A percentile compares a stretch with the other conserved stretches of the same genome.
These are phyloP conservation scores for Yamadazyma paraphyllophila DNA, from an alignment of 805 yeast species.

Conservation along the genomic window DNA sequence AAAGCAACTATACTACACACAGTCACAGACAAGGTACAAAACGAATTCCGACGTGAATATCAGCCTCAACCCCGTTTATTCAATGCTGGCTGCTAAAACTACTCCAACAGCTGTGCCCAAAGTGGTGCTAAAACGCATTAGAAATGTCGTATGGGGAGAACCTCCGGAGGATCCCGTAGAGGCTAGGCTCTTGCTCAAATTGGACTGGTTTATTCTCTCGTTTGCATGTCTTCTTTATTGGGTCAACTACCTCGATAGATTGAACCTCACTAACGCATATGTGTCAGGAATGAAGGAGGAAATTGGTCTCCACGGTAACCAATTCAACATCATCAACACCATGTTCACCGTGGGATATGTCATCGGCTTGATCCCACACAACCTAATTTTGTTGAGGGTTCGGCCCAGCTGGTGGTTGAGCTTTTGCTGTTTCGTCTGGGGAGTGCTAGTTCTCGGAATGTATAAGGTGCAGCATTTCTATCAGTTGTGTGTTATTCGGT, in stretches of 20 bases:
- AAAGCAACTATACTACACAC: no score
- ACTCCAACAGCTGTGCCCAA: conserved; percentile 1
- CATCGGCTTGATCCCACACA: conserved; percentile 61
- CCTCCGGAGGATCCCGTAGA: conserved; percentile 30
- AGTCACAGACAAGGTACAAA: no score
- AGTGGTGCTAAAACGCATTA: not conserved
- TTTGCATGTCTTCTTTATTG: conserved; percentile 42
- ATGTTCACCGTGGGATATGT: conserved; percentile 61
- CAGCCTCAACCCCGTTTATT: not conserved
- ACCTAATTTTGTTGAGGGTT: conserved; percentile 48
- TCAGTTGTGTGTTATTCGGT: conserved; percentile 56
- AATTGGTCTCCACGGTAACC: conserved; percentile 44
- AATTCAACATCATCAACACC: conserved; percentile 52
- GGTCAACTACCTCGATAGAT: conserved; percentile 56
- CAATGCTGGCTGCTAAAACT: conserved; percentile 3
- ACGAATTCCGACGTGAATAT: no score
- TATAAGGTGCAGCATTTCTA: conserved; percentile 45
- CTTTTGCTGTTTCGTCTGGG: conserved; percentile 58
- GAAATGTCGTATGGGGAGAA: conserved; percentile 29
- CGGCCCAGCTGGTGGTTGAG: conserved; percentile 58
- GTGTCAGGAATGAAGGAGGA: conserved; percentile 69
- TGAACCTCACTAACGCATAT: conserved; percentile 45
- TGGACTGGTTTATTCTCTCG: conserved; percentile 42
- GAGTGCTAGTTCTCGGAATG: conserved; percentile 50
- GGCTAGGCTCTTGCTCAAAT: conserved; percentile 29